phyloP scores from a whole-genome alignment of 83 land plant genomes.

The Picea abies region DNA sequence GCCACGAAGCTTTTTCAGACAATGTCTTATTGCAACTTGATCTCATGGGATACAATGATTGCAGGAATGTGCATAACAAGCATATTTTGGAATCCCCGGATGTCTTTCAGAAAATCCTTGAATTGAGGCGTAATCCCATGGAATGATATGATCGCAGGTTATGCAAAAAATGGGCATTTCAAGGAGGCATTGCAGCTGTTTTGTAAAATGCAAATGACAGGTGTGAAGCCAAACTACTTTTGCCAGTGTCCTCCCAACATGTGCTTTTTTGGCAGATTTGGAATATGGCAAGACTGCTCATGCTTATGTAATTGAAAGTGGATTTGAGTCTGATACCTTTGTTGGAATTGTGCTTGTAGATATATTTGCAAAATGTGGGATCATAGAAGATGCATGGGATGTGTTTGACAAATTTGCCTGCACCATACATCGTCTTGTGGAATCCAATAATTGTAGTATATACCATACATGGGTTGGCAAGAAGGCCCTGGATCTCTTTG shows the following conservation, averaged over 20 bases:
- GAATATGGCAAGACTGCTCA: neutral
- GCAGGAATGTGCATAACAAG: conserved; percentile 43
- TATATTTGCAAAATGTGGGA: neutral
- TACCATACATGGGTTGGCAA: neutral
- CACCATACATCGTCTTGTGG: neutral
- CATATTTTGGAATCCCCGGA: conserved; percentile 27
- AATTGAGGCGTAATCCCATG: neutral
- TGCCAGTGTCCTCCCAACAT: neutral
- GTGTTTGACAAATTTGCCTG: neutral
- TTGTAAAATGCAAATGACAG: neutral
- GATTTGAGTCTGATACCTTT: neutral
- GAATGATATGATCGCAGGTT: neutral
- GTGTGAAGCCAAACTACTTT: neutral
- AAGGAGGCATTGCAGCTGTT: neutral
- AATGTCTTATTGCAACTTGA: no score
- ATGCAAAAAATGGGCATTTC: neutral
- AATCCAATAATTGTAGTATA: neutral
- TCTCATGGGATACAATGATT: conserved; percentile 29
- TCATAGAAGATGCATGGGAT: neutral
- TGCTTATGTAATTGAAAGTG: neutral
- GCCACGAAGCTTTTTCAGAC: no score
- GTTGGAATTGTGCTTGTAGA: neutral
- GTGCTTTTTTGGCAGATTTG: neutral
- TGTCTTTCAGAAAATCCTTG: neutral
- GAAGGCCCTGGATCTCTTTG: neutral